phyloP scores from a whole-genome alignment of 1,284 basidiomycete species.

The Cutaneotrichosporon cutaneum region DNA sequence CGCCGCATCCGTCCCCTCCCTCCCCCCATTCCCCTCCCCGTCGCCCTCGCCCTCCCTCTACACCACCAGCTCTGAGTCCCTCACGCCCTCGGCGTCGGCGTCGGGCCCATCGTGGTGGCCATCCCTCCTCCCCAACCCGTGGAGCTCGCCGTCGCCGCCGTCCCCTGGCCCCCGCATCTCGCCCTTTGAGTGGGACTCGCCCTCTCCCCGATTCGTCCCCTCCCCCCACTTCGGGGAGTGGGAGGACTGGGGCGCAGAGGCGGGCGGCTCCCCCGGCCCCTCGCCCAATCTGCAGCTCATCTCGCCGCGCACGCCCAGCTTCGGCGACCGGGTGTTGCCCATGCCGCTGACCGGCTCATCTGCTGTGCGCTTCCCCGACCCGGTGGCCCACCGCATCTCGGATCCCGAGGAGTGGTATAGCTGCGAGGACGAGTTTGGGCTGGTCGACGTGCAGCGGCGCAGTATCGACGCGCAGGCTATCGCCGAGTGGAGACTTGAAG shows the following conservation, averaged over 20 bases:
- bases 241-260: not conserved
- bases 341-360: not conserved
- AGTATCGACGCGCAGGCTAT: not conserved
- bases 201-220: not conserved
- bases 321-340: too few relatives aligned
- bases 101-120: not conserved
- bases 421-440: too few relatives aligned
- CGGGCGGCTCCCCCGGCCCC: not conserved
- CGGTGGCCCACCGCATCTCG: not conserved
- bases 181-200: not conserved
- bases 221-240: not conserved
- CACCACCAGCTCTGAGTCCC: too few relatives aligned
- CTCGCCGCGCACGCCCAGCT: not conserved
- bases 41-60: not conserved
- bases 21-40: not conserved
- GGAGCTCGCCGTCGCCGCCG: not conserved
- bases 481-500: conserved; percentile 2
- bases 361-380: not conserved
- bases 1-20: not conserved
- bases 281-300: not conserved
- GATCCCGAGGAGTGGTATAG: not conserved
- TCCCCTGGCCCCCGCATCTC: not conserved
- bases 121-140: not conserved
- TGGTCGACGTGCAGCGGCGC: not conserved
- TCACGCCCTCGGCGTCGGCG: too few relatives aligned